Evolutionary conservation across 2,329 filamentous ascomycete genomes (phyloP).

Genomic region (Huntiella savannae): DNA sequence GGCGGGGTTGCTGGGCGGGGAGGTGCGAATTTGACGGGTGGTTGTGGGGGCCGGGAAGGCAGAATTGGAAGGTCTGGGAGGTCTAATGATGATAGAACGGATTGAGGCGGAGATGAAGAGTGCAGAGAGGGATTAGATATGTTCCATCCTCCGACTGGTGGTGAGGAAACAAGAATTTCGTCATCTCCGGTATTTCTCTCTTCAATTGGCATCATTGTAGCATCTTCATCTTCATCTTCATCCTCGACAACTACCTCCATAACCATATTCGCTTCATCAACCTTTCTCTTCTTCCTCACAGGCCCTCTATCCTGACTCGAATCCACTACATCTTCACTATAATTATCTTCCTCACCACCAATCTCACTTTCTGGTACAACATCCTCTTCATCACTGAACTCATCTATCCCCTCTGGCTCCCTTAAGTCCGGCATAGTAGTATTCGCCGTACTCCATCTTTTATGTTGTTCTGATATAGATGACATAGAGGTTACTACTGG

Average conservation of each 20-base stretch:
- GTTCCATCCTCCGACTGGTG: no score
- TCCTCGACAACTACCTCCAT: neutral
- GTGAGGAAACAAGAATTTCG: neutral
- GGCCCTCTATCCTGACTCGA: constrained; percentile 10
- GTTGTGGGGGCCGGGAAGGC: no score
- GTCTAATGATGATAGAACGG: no score
- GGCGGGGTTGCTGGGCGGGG: constrained; percentile 15
- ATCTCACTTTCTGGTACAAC: constrained; percentile 12
- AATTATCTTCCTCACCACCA: constrained; percentile 10
- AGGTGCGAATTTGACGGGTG: neutral
- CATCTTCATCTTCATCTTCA: neutral
- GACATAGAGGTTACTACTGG: no score
- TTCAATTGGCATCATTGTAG: no score
- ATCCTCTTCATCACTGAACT: constrained; percentile 2
- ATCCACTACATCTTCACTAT: constrained; percentile 14
- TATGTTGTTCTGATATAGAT: no score
- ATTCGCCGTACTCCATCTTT: no score
- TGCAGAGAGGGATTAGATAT: no score
- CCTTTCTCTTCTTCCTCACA: constrained; percentile 1
- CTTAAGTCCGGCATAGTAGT: no score
- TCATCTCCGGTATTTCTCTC: neutral
- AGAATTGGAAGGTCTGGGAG: no score
- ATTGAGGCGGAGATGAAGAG: no score
- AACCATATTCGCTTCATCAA: neutral
- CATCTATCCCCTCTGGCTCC: constrained; percentile 3